These are phyloP conservation scores for Hanseniaspora singularis DNA, from an alignment of 805 yeast genomes.

Conservation along the genomic window DNA sequence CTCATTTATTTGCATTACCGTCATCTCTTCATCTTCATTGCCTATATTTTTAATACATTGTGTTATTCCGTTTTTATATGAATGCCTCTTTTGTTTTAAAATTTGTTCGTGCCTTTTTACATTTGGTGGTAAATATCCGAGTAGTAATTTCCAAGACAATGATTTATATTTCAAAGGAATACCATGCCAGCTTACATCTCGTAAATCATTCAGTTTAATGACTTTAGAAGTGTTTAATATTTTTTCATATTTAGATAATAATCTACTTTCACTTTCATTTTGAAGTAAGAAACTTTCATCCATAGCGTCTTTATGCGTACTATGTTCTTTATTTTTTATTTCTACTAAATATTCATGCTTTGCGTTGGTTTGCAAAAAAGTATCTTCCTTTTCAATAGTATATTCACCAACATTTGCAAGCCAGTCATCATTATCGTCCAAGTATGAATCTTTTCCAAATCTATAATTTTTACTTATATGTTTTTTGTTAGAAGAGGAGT, in stretches of 20 bases:
- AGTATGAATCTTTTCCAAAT: background rate
- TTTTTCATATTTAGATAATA: constrained; percentile 48
- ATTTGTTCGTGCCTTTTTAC: constrained; percentile 60
- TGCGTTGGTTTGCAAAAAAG: background rate
- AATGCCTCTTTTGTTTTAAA: constrained; percentile 68
- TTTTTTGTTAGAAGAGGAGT: background rate
- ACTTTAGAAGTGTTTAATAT: constrained; percentile 40
- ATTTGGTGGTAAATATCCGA: constrained; percentile 86
- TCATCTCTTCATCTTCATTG: constrained; percentile 31
- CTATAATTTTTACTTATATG: background rate
- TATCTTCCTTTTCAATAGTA: constrained; percentile 15
- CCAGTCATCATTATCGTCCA: constrained; percentile 13
- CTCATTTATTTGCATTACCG: constrained; percentile 40
- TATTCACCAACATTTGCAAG: constrained; percentile 11
- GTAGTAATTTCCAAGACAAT: constrained; percentile 72
- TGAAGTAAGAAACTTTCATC: constrained; percentile 21
- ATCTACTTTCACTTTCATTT: constrained; percentile 25
- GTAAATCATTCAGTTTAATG: constrained; percentile 59
- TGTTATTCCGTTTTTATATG: constrained; percentile 60
- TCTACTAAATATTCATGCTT: background rate
- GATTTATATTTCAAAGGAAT: constrained; percentile 74
- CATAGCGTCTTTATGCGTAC: background rate
- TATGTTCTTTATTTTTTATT: background rate
- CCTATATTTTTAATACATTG: constrained; percentile 2
- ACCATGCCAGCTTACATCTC: constrained; percentile 88